These are phyloP conservation scores for Penicillium waksmanii DNA, from an alignment of 495 filamentous ascomycete genomes.

Conservation along the genomic window DNA sequence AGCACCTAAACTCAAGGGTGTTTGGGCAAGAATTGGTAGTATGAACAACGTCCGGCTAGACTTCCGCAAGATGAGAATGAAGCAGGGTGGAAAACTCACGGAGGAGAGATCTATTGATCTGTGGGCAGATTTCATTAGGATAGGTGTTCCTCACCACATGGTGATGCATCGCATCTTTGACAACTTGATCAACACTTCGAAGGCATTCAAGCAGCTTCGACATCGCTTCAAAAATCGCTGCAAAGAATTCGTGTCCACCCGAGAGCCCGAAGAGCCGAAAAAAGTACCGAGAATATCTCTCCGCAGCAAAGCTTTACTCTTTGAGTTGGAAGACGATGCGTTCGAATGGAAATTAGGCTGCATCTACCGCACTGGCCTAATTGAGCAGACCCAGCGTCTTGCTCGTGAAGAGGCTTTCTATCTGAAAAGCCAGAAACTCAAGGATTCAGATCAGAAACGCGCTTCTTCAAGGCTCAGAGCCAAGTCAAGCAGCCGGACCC, in stretches of 20 bases:
- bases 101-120: conserved; percentile 88
- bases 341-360: conserved; percentile 96
- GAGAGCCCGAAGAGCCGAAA: conserved; percentile 81
- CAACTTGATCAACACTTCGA: conserved; percentile 85
- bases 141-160: conserved; percentile 93
- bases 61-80: conserved; percentile 72
- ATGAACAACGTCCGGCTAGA: conserved; percentile 81
- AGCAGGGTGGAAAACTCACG: conserved; percentile 58
- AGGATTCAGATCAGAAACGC: conserved; percentile 61
- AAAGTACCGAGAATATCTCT: conserved; percentile 82
- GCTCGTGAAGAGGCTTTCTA: conserved; percentile 89
- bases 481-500: conserved; percentile 50
- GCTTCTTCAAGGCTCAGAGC: conserved; percentile 55
- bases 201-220: conserved; percentile 85
- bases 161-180: conserved; percentile 90
- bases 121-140: conserved; percentile 78
- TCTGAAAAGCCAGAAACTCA: conserved; percentile 83
- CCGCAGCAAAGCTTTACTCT: conserved; percentile 76
- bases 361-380: conserved; percentile 85
- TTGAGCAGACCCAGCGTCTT: conserved; percentile 86
- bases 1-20: conserved; percentile 74
- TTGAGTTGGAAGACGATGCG: conserved; percentile 92
- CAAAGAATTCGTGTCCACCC: conserved; percentile 85
- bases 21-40: conserved; percentile 85
- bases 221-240: conserved; percentile 84